Evolutionary conservation across 305 asterid genomes (phyloP).

Genomic region (Fraxinus sp.): DNA sequence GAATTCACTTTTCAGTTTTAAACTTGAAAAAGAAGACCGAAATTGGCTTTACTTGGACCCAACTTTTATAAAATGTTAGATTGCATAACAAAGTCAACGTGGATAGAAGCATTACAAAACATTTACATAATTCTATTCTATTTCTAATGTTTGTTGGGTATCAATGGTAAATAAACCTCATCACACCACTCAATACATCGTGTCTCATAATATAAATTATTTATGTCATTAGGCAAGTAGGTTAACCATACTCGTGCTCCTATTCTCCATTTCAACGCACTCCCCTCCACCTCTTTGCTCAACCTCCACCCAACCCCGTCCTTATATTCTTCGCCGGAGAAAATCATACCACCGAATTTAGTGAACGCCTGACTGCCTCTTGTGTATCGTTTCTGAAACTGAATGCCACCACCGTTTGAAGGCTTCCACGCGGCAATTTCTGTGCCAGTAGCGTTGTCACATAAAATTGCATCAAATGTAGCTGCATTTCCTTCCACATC

Average conservation of each 20-base stretch:
- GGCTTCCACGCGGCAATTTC: constrained; percentile 73
- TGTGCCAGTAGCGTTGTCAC: constrained; percentile 51
- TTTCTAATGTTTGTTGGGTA: constrained; percentile 29
- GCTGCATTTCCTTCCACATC: constrained; percentile 78
- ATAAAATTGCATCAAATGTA: constrained; percentile 51
- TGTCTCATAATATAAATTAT: constrained; percentile 50
- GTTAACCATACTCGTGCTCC: constrained; percentile 73
- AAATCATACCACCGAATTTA: constrained; percentile 65
- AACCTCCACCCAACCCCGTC: constrained; percentile 62
- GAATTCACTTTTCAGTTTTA: neutral
- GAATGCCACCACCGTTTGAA: constrained; percentile 25
- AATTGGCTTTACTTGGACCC: too few relatives aligned
- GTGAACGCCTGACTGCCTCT: constrained; percentile 57
- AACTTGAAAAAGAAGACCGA: neutral
- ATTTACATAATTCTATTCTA: neutral
- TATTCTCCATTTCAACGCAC: constrained; percentile 79
- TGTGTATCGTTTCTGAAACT: constrained; percentile 38
- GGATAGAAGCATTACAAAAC: neutral
- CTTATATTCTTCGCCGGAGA: constrained; percentile 62
- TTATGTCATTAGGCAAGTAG: constrained; percentile 61
- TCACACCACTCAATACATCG: constrained; percentile 77
- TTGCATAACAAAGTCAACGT: neutral
- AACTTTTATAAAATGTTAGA: too few relatives aligned
- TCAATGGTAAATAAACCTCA: constrained; percentile 78
- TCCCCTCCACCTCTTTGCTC: constrained; percentile 82